Evolutionary conservation across 73 alveolate genomes (phyloP), one percentile per base, ranked within the genome.

Genomic region (Paramecium pentaurelia): DNA sequence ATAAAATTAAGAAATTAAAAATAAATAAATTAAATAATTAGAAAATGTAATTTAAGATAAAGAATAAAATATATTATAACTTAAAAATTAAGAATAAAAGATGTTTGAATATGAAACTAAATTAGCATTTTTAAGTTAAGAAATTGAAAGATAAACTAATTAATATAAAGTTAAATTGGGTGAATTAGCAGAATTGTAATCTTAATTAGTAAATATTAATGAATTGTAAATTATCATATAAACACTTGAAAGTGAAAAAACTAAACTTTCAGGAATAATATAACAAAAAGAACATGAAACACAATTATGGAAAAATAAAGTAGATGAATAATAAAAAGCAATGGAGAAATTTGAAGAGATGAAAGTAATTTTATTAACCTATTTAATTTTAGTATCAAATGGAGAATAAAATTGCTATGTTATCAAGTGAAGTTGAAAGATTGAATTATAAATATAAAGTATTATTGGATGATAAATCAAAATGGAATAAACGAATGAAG

Each of bases 351-450:
- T 77, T 22, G 89, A 77, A 10, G 64, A 37, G 4, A 18, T 40
- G 77, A 60, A 60, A 60, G 77, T 60, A 60, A 7, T 20, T 60
- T 4, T 4, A 42, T 42, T 11, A 8, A 60, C 4, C 27, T 60
- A 27, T 4, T 9, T 18, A 9, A 60, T 60, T 22, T 0, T 34
- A 44, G 71, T 40, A 40, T 37, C 47, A 40, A 44, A 16, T 34
- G 22, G 89, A 77, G 14, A 77, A 77, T 77, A 77, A 77, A 59
- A 77, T 77, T n/a, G 89, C 89, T 30, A 77, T 77, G 89, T 42
- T 77, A 16, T 77, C 89, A 20, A 22, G 59, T 27, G 89, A 77
- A 77, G 89, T 77, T 8, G 89, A 77, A 11, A 77, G 89, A 77
- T 44, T 40, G 45, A 77, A 40, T 44, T 77, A 40, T 9, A 77